These are phyloP conservation scores for Oropetium thomaeum DNA, from an alignment of 176 grass and related monocot species.

Conservation along the genomic window DNA sequence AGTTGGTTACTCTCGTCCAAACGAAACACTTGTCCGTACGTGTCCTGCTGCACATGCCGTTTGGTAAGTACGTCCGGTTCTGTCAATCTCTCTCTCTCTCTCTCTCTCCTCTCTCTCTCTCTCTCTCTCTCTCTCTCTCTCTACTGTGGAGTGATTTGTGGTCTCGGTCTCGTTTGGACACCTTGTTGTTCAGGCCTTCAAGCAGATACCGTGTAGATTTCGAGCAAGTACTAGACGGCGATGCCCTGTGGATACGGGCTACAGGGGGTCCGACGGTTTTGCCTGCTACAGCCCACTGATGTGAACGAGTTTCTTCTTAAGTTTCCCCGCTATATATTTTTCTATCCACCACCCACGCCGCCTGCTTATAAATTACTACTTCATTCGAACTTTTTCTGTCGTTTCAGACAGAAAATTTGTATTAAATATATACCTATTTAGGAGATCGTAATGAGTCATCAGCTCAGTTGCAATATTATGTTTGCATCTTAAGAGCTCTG, in stretches of 20 bases:
- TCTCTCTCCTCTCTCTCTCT: not conserved
- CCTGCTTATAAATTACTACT: not conserved
- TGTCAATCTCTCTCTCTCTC: too few species aligned
- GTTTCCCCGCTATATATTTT: not conserved
- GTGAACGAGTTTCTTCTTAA: not conserved
- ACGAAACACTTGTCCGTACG: not conserved
- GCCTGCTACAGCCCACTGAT: not conserved
- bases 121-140: not conserved
- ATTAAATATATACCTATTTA: not conserved
- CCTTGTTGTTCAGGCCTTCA: not conserved
- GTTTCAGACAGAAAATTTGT: not conserved
- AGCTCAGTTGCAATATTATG: not conserved
- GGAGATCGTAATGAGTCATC: not conserved
- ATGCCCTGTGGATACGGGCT: not conserved
- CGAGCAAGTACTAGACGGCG: not conserved
- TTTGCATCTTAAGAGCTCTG: not conserved
- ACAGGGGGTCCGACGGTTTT: not conserved
- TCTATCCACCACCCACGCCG: not conserved
- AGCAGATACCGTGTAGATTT: not conserved
- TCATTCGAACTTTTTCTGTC: not conserved
- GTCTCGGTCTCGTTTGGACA: constrained; percentile 25
- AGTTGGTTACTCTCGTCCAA: not conserved
- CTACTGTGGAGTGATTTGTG: too few species aligned
- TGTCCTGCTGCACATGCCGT: not conserved
- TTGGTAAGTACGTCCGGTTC: not conserved